Evolutionary conservation across 2,329 filamentous ascomycete genomes (phyloP), one percentile per base, ranked within the genome.

Genomic region (Elsinoe fawcettii): DNA sequence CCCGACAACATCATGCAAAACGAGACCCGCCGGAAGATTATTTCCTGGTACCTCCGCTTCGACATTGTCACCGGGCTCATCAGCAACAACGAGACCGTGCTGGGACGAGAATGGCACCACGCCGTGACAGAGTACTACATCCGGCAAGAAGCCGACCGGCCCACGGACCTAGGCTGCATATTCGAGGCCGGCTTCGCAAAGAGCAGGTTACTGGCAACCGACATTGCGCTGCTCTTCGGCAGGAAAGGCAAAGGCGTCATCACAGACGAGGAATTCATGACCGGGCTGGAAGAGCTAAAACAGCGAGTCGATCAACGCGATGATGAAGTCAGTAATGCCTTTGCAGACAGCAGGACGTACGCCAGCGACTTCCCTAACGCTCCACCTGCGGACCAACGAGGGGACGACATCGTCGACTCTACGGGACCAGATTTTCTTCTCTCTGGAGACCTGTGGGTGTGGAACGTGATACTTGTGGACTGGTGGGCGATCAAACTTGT

Each of bases 41-140:
- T 95, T 51, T 78, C 80, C n/a, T 97, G 93, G 93, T 96, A 96
- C 69, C 80, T 84, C 27, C 85, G 91, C 34, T 95, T 95, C 67
- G 93, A 97, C 69, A 79, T 91, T 8, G 88, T 91, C 58, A 84
- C 89, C 5, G 87, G 88, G 1, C 80, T 96, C 60, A 84, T 96
- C 77, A 88, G 88, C 22, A 87, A 88, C 1, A 87, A 87, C 63
- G 83, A 85, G 63, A 84, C 88, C 0, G 80, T 85, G 1, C 76
- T 97, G 12, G 79, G 85, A 5, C 80, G 84, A 47, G 84, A 90
- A 59, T 97, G 91, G 91, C 91, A 92, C 65, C 75, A 79, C 1
- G 75, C 77, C 6, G 80, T 82, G 57, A 77, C 85, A 43, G 75
- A 83, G 2, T 86, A 82, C 67, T 87, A 85, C 65, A 73, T 76